These are phyloP conservation scores for Trichosporon ovoides DNA, from an alignment of 1,284 basidiomycete species.

Conservation along the genomic window DNA sequence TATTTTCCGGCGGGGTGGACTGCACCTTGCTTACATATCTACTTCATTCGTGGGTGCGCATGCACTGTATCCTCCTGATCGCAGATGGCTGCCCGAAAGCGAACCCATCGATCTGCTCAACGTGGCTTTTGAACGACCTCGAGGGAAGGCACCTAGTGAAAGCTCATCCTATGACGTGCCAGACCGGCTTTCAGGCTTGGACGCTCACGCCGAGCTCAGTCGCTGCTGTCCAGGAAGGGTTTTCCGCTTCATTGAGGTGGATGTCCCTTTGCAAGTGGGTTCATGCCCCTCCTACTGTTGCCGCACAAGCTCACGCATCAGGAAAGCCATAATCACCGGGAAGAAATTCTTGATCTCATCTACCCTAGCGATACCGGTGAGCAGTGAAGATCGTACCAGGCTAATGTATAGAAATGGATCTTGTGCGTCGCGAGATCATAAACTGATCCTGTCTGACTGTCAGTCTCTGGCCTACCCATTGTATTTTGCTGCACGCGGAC, in stretches of 20 bases:
- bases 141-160: conserved; percentile 50
- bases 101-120: conserved; percentile 92
- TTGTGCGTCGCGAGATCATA: conserved; percentile 54
- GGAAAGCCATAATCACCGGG: not conserved
- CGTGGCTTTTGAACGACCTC: conserved; percentile 91
- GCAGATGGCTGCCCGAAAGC: conserved; percentile 58
- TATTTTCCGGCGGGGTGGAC: conserved; percentile 96
- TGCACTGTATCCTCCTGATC: not conserved
- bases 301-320: too few species aligned
- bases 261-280: conserved; percentile 74
- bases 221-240: conserved; percentile 63
- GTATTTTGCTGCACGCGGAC: conserved; percentile 82
- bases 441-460: not conserved
- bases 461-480: conserved; percentile 86
- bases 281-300: not conserved
- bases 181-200: conserved; percentile 74
- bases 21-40: conserved; percentile 77
- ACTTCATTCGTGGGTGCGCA: conserved; percentile 54
- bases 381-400: not conserved
- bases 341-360: conserved; percentile 76
- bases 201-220: conserved; percentile 70
- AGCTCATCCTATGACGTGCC: conserved; percentile 63
- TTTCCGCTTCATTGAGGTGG: conserved; percentile 89
- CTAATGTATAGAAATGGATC: conserved; percentile 69
- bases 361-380: conserved; percentile 61